Evolutionary conservation across 345 rosid genomes (phyloP), one percentile per base, ranked within the genome.

Genomic region (Raphanus sativus): DNA sequence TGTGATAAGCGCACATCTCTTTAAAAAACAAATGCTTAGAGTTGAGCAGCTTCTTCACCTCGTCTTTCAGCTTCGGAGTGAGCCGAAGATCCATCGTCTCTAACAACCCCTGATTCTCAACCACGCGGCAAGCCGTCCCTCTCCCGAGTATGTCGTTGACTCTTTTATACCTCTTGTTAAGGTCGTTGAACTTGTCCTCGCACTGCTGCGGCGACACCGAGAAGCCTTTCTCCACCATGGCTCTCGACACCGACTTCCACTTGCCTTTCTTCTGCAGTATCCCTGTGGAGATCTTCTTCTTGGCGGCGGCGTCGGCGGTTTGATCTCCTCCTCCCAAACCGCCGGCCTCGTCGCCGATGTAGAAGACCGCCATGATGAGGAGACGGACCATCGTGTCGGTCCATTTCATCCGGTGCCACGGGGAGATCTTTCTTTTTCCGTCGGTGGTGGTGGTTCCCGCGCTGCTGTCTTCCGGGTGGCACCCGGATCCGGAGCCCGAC

Each of bases 351-450:
- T 91, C 99, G 3, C 99, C 99, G 58, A 95, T 92, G 76, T 92
- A 95, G 78, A 85, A 90, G 0, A 95, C 99, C 0, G 97, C 98
- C 94, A 89, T 87, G 45, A 95, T 88, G 13, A 95, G 80, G 11
- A 95, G 82, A 77, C 82, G 86, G 32, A 95, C 99, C 99, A 95
- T 95, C 42, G 72, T 71, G 62, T 93, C 98, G 13, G 98, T 95
- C 99, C 99, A 95, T 78, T 95, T 95, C 99, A 95, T 95, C 48
- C 99, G 86, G 63, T 95, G 98, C 99, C 99, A 95, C 0, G 86
- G 97, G 21, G 97, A 91, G 2, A 81, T 5, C 64, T 86, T 90
- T 25, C 85, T 85, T 74, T 85, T 88, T 4, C 84, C 87, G 58
- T 86, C 93, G 45, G 10, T 8, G 36, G 10, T 8, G 36, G 12